Percentiles rank a stretch among this genome's conserved stretches.
These are phyloP conservation scores for Penicillium flavigenum DNA, from an alignment of 495 filamentous ascomycete genomes.

Conservation along the genomic window DNA sequence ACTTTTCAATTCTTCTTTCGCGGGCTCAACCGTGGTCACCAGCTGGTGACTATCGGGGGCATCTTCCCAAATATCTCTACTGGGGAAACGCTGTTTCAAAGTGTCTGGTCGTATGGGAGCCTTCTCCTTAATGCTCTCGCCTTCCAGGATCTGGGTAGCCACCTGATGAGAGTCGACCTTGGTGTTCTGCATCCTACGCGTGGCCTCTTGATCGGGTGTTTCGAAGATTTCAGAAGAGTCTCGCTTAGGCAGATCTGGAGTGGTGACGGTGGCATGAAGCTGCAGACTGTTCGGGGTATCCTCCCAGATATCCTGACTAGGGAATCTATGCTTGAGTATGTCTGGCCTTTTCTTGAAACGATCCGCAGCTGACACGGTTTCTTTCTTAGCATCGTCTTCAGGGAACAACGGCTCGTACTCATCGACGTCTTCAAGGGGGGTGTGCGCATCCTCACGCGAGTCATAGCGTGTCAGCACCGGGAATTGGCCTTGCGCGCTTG, in stretches of 20 bases:
- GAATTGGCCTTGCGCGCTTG: constrained; percentile 56
- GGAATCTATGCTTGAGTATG: constrained; percentile 71
- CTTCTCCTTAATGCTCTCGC: constrained; percentile 39
- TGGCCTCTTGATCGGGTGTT: constrained; percentile 55
- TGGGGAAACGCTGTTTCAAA: constrained; percentile 79
- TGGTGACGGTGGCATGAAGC: constrained; percentile 79
- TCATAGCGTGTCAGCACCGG: constrained; percentile 48
- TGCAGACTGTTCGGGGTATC: constrained; percentile 87
- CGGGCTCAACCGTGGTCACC: constrained; percentile 73
- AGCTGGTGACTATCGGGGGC: constrained; percentile 78
- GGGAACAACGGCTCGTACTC: constrained; percentile 96
- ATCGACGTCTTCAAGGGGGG: constrained; percentile 83
- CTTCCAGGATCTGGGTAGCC: constrained; percentile 40
- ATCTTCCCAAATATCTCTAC: constrained; percentile 96
- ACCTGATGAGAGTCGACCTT: constrained; percentile 50
- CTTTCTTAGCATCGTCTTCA: constrained; percentile 68
- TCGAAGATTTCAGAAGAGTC: constrained; percentile 45
- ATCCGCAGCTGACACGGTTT: constrained; percentile 56
- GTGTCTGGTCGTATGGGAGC: constrained; percentile 45
- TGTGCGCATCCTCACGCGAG: constrained; percentile 56
- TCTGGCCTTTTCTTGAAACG: constrained; percentile 63
- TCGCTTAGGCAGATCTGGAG: constrained; percentile 57
- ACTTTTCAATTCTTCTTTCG: constrained; percentile 47
- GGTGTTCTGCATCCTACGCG: constrained; percentile 47
- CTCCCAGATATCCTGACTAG: constrained; percentile 95